Base-by-base conservation (phyloP, 1,284 basidiomycete species). In the Ceratobasidium sp. region DNA sequence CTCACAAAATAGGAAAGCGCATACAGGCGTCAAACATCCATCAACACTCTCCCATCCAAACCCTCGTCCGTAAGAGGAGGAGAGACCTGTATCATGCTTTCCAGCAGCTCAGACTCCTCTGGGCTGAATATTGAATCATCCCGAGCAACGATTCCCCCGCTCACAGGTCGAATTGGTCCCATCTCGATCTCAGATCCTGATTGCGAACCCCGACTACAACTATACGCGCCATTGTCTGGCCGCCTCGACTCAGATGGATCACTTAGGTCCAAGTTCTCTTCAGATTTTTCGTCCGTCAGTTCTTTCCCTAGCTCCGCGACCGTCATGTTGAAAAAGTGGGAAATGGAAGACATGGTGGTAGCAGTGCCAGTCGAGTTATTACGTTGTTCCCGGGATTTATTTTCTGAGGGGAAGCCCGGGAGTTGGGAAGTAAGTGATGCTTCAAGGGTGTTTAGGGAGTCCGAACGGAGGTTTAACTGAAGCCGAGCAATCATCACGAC, bases 401-500 rank as follows among this genome's bases (percentile, higher is more conserved):
- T 27, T 5, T 56, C 54, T 29, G 27, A 44, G 15, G 33, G 48
- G 14, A 24, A 15, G 33, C 17, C 24, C 41, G 29, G 48, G 48
- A 47, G 27, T 19, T 60, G 44, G 22, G 65, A 6, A 11, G 66
- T 57, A 22, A 27, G 36, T 8, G n/a, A n/a, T n/a, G 29, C 31
- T 29, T 19, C 15, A 7, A 59, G 57, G 22, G 33, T 51, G 31
- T 59, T 53, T 1, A 73, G 53, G 0, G 71, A 73, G 19, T 60
- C 48, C 9, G 71, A 73, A 22, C 71, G 71, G n/a, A 73, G 67
- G 54, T 73, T 73, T 2, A 73, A 48, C 41, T 73, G 71, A 24
- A 73, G 59, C 11, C 71, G 57, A 22, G 71, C 62, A 22, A 73
- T 73, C 59, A 73, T 62, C 15, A 73, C n/a, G 54, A 73, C 71